phyloP scores from a whole-genome alignment of 768 basidiomycete species.

The Hericium erinaceus region DNA sequence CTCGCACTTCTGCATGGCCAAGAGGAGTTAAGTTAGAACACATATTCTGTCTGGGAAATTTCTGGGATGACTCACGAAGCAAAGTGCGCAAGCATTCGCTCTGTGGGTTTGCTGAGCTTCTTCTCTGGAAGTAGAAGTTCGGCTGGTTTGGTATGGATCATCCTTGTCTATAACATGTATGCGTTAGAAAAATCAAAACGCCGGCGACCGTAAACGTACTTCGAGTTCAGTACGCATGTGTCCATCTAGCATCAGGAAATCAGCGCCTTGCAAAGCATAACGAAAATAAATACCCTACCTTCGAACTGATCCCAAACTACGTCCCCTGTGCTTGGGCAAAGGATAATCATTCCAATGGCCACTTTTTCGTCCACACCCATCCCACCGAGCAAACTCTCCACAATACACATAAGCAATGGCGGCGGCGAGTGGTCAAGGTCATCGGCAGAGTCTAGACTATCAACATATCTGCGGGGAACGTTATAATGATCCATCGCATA shows the following conservation, averaged over 20 bases:
- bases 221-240: slow-evolving; percentile 86
- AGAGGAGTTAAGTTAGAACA: background rate
- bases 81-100: slow-evolving; percentile 68
- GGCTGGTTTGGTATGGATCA: slow-evolving; percentile 76
- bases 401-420: slow-evolving; percentile 69
- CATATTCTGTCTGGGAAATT: too few species aligned
- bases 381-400: slow-evolving; percentile 41
- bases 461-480: slow-evolving; percentile 57
- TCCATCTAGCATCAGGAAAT: slow-evolving; percentile 39
- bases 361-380: slow-evolving; percentile 36
- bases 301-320: slow-evolving; percentile 90
- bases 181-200: background rate
- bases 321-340: slow-evolving; percentile 85
- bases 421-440: slow-evolving; percentile 45
- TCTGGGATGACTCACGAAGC: slow-evolving; percentile 36
- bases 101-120: slow-evolving; percentile 57
- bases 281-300: slow-evolving; percentile 31
- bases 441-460: slow-evolving; percentile 63
- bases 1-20: slow-evolving; percentile 9
- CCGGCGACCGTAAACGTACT: slow-evolving; percentile 26
- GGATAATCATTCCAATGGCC: slow-evolving; percentile 61
- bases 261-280: too few species aligned
- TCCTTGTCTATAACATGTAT: slow-evolving; percentile 51
- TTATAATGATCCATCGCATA: background rate
- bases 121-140: slow-evolving; percentile 64